A percentile compares a stretch with the other conserved stretches of the same genome.
These are phyloP conservation scores for Lachnellula arida DNA, from an alignment of 2,329 filamentous ascomycete species.

Conservation along the genomic window DNA sequence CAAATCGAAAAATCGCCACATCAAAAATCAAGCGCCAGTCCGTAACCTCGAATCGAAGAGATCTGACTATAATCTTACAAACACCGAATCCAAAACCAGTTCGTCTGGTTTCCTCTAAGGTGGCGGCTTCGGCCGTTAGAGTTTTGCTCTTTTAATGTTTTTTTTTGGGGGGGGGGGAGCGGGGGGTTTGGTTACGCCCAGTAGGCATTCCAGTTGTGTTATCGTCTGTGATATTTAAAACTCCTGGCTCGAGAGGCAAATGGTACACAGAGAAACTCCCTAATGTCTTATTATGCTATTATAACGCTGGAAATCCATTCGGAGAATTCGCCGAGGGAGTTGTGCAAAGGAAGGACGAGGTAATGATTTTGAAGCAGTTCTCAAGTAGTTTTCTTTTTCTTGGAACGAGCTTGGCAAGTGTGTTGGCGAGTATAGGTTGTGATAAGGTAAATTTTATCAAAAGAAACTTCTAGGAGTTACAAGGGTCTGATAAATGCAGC, in stretches of 20 bases:
- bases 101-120: too few species aligned
- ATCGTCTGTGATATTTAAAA: conserved; percentile 10
- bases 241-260: conserved; percentile 6
- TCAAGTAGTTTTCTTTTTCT: conserved; percentile 43
- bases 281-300: conserved; percentile 10
- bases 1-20: too few species aligned
- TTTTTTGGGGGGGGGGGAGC: too few species aligned
- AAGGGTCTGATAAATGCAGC: conserved; percentile 15
- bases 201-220: conserved; percentile 9
- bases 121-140: too few species aligned
- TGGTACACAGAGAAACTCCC: conserved; percentile 13
- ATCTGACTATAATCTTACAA: too few species aligned
- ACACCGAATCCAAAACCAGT: too few species aligned
- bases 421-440: conserved; percentile 35
- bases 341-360: conserved; percentile 18
- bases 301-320: conserved; percentile 11
- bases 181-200: too few species aligned
- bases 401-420: conserved; percentile 39
- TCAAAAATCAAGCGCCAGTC: too few species aligned
- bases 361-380: conserved; percentile 40
- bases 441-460: conserved; percentile 29
- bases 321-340: conserved; percentile 10
- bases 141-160: too few species aligned
- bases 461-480: too few species aligned
- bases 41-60: too few species aligned